phyloP scores from a whole-genome alignment of 352 stramenopile species.

The Phytophthora nicotianae region DNA sequence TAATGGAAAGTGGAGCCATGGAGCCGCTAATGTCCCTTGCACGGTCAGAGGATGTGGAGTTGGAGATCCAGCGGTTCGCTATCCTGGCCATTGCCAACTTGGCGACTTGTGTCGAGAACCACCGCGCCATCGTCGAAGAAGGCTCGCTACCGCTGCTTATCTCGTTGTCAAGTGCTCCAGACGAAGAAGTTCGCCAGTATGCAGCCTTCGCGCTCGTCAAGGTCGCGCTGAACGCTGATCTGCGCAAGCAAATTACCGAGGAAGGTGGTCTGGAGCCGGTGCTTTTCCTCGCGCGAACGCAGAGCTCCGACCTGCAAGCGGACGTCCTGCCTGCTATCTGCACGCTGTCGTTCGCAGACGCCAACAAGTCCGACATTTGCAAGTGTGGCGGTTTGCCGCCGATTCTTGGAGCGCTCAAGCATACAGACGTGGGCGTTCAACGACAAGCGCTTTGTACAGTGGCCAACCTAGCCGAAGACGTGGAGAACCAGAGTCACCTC shows the following conservation, averaged over 20 bases:
- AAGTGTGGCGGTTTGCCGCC: conserved; percentile 92
- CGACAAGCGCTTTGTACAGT: conserved; percentile 94
- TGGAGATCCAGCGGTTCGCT: conserved; percentile 95
- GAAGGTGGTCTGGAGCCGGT: conserved; percentile 96
- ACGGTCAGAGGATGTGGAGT: conserved; percentile 93
- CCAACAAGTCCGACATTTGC: conserved; percentile 95
- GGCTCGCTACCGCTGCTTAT: conserved; percentile 94
- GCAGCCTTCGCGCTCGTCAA: conserved; percentile 95
- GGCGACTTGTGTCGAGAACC: conserved; percentile 93
- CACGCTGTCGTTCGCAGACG: conserved; percentile 91
- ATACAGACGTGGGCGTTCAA: conserved; percentile 78
- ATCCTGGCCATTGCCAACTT: conserved; percentile 95
- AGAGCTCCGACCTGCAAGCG: conserved; percentile 91
- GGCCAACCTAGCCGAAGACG: conserved; percentile 94
- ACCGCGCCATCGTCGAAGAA: conserved; percentile 93
- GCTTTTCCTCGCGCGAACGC: conserved; percentile 94
- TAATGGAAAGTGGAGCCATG: conserved; percentile 94
- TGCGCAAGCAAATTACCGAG: conserved; percentile 94
- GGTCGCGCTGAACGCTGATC: conserved; percentile 94
- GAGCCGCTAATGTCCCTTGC: conserved; percentile 95
- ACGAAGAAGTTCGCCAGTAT: conserved; percentile 95
- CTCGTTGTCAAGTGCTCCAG: conserved; percentile 93
- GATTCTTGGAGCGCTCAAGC: conserved; percentile 83
- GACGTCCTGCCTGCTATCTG: conserved; percentile 93
- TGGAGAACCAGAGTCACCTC: conserved; percentile 94